Conservation (phyloP, 164 flowering plant genomes). For the Umbellularia californica region DNA sequence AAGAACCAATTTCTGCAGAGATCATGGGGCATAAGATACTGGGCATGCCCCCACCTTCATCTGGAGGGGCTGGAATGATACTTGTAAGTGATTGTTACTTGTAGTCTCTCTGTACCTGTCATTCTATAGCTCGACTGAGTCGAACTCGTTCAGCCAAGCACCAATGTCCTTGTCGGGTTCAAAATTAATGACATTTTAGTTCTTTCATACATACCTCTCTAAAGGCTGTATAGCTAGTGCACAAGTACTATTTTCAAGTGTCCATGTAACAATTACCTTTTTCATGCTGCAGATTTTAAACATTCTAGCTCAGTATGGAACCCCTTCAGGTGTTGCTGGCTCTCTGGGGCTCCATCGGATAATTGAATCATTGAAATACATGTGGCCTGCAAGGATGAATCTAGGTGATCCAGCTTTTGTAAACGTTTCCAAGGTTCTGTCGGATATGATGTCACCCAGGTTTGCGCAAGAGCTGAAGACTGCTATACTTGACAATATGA, state of each 20-base stretch:
- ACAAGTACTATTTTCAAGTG: not conserved
- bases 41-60: conserved; percentile 63
- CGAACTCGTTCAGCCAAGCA: not conserved
- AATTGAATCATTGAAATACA: conserved; percentile 60
- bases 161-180: not conserved
- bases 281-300: conserved; percentile 44
- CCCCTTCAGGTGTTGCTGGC: conserved; percentile 25
- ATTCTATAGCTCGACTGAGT: not conserved
- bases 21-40: conserved; percentile 33
- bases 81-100: conserved; percentile 33
- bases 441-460: conserved; percentile 56
- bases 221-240: too few species aligned
- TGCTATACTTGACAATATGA: conserved; percentile 45
- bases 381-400: conserved; percentile 49
- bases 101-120: not conserved
- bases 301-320: conserved; percentile 42
- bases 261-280: not conserved
- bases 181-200: not conserved
- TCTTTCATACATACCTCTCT: too few species aligned
- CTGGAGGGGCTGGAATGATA: conserved; percentile 45
- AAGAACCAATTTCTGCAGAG: conserved; percentile 29
- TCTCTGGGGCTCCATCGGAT: conserved; percentile 45
- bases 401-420: conserved; percentile 74
- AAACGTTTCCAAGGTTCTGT: conserved; percentile 27
- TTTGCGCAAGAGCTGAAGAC: conserved; percentile 44